These are phyloP conservation scores for Zygotorulaspora mrakii DNA, from an alignment of 1,139 yeast species.

Conservation along the genomic window DNA sequence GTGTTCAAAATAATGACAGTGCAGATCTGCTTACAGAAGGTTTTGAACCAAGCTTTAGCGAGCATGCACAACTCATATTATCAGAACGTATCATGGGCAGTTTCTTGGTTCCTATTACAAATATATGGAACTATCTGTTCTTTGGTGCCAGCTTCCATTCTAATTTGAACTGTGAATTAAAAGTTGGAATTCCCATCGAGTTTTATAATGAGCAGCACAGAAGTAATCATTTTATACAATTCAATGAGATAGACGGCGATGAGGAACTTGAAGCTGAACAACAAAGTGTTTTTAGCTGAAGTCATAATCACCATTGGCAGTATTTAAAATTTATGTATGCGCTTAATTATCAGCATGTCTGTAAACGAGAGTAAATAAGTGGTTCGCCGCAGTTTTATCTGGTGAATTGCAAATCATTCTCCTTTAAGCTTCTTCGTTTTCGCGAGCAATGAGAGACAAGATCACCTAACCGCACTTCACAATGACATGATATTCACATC, in stretches of 20 bases:
- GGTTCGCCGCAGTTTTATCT: too few relatives aligned
- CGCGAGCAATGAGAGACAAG: too few relatives aligned
- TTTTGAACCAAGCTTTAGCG: constrained; percentile 56
- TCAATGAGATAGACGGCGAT: constrained; percentile 60
- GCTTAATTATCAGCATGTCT: too few relatives aligned
- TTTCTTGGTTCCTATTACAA: constrained; percentile 80
- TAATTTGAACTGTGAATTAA: constrained; percentile 56
- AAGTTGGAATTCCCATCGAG: constrained; percentile 72
- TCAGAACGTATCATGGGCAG: constrained; percentile 78
- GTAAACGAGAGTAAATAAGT: too few relatives aligned
- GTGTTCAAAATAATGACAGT: constrained; percentile 54
- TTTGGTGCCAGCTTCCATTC: constrained; percentile 81
- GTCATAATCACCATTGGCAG: background rate
- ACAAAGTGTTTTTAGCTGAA: constrained; percentile 59
- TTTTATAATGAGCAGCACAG: constrained; percentile 86
- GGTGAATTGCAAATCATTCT: too few relatives aligned
- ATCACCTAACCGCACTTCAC: too few relatives aligned
- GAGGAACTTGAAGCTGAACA: constrained; percentile 64
- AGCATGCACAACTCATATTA: constrained; percentile 63
- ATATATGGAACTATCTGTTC: constrained; percentile 88
- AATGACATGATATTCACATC: too few relatives aligned
- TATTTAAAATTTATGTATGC: too few relatives aligned
- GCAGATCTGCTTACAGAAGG: constrained; percentile 52
- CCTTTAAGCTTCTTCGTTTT: too few relatives aligned
- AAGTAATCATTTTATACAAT: constrained; percentile 78